Percentiles rank a stretch among this genome's conserved stretches.
These are phyloP conservation scores for Cucumis melo DNA, from an alignment of 306 rosid species.

Conservation along the genomic window DNA sequence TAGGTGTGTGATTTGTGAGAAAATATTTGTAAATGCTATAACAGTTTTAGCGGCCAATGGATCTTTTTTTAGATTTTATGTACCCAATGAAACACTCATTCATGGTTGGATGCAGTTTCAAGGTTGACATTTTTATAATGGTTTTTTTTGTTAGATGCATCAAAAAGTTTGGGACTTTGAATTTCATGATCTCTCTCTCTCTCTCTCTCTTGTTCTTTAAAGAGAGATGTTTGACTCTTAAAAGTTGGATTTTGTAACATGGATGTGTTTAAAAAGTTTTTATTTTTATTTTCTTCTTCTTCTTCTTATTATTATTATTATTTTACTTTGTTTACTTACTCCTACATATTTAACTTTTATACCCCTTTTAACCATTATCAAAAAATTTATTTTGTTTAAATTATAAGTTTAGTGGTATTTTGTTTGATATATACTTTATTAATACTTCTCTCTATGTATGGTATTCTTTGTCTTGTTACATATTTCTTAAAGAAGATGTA, in stretches of 20 bases:
- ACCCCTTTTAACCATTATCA: too few relatives aligned
- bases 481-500: too few relatives aligned
- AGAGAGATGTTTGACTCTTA: neutral
- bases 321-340: too few relatives aligned
- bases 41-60: neutral
- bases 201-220: neutral
- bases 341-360: neutral
- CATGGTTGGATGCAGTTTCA: neutral
- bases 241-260: neutral
- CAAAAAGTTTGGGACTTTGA: neutral
- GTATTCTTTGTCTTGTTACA: too few relatives aligned
- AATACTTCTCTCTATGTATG: too few relatives aligned
- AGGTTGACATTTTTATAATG: neutral
- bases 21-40: neutral
- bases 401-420: too few relatives aligned
- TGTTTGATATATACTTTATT: too few relatives aligned
- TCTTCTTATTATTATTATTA: too few relatives aligned
- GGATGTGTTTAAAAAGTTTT: neutral
- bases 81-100: neutral
- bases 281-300: neutral
- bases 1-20: neutral
- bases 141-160: neutral
- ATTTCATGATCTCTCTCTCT: neutral
- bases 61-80: neutral
- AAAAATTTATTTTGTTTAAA: too few relatives aligned